These are phyloP conservation scores for Zarea fungicola DNA, from an alignment of 2,329 filamentous ascomycete species.

Conservation along the genomic window DNA sequence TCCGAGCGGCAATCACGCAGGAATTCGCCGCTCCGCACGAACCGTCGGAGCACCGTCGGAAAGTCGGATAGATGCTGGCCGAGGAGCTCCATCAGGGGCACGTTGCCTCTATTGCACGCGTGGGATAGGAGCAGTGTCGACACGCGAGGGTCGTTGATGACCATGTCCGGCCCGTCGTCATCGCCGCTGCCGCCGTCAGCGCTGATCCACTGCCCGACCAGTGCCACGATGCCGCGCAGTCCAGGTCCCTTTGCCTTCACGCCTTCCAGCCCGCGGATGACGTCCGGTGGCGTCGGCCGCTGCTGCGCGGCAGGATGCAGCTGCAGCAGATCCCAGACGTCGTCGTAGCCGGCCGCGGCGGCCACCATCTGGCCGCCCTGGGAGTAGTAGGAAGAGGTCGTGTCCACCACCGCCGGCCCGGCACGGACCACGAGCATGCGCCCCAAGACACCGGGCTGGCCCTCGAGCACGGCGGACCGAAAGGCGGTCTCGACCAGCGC, in stretches of 20 bases:
- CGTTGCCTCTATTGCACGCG: background rate
- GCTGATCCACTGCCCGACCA: background rate
- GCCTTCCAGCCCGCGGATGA: too few species aligned
- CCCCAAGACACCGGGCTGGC: background rate
- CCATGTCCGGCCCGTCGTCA: too few species aligned
- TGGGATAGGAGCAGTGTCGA: too few species aligned
- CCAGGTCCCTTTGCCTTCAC: background rate
- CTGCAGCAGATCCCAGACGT: background rate
- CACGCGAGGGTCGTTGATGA: too few species aligned
- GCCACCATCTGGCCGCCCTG: background rate
- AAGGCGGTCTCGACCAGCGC: background rate
- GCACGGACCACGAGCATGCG: background rate
- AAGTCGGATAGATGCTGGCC: background rate
- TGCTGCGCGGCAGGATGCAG: too few species aligned
- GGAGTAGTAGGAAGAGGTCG: background rate
- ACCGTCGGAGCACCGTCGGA: too few species aligned
- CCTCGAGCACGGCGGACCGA: background rate
- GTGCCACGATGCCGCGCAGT: background rate
- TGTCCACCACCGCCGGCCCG: background rate
- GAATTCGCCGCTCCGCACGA: too few species aligned
- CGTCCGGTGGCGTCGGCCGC: too few species aligned
- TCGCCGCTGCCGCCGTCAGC: background rate
- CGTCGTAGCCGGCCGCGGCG: background rate
- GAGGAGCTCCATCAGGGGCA: background rate
- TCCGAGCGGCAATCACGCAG: too few species aligned